These are phyloP conservation scores for Diaporthe velutina DNA, from an alignment of 2,329 filamentous ascomycete species.

Conservation along the genomic window DNA sequence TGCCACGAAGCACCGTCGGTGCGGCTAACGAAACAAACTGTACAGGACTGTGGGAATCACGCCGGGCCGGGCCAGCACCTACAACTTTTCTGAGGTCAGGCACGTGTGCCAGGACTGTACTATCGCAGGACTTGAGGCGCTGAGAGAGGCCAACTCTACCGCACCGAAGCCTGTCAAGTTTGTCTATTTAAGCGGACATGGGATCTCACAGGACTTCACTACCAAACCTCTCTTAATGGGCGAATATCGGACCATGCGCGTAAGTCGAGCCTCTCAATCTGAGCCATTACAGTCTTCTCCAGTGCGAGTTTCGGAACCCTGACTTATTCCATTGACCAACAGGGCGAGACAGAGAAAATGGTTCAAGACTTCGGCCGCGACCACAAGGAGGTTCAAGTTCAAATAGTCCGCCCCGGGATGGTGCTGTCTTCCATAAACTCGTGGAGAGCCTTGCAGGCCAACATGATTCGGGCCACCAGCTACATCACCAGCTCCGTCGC, in stretches of 20 bases:
- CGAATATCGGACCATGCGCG: slow-evolving; percentile 27
- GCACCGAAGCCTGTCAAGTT: slow-evolving; percentile 47
- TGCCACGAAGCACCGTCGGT: background rate
- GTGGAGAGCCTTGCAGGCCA: background rate
- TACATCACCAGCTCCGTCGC: background rate
- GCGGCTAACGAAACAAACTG: background rate
- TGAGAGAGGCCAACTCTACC: slow-evolving; percentile 41
- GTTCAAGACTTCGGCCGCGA: slow-evolving; percentile 57
- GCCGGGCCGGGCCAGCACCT: slow-evolving; percentile 40
- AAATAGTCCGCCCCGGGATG: slow-evolving; percentile 58
- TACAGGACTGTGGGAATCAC: slow-evolving; percentile 47
- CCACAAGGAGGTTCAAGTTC: slow-evolving; percentile 53
- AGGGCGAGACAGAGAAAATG: slow-evolving; percentile 61
- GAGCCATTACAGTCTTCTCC: background rate
- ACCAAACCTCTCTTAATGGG: slow-evolving; percentile 13
- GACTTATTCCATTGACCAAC: background rate
- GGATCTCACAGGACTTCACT: background rate
- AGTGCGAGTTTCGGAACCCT: background rate
- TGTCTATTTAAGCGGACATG: slow-evolving; percentile 41
- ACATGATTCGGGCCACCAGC: slow-evolving; percentile 48
- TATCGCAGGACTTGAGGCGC: slow-evolving; percentile 45
- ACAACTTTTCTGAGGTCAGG: slow-evolving; percentile 42
- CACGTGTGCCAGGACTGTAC: slow-evolving; percentile 45
- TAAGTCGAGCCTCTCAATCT: background rate
- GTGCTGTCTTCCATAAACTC: slow-evolving; percentile 45